Conservation (phyloP, 2,329 filamentous ascomycete genomes). For the Xenoacremonium recifei region DNA sequence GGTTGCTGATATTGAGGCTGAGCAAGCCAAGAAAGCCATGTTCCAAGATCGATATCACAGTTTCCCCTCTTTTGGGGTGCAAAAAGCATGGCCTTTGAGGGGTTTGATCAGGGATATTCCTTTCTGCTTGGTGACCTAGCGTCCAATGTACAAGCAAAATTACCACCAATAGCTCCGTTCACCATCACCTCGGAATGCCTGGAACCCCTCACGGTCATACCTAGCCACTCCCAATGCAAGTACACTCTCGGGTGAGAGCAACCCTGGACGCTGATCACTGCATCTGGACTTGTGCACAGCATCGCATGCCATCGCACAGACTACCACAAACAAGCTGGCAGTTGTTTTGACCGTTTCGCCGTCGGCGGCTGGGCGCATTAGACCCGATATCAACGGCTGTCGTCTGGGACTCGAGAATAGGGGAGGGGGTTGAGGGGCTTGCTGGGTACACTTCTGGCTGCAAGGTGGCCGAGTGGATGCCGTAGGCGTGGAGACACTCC, state of each 20-base stretch:
- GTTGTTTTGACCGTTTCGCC: constrained; percentile 24
- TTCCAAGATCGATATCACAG: constrained; percentile 7
- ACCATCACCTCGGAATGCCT: background rate
- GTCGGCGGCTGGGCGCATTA: constrained; percentile 11
- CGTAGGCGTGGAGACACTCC: constrained; percentile 71
- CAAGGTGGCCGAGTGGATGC: constrained; percentile 68
- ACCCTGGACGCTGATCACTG: constrained; percentile 17
- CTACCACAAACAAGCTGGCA: constrained; percentile 54
- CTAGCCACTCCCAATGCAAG: background rate
- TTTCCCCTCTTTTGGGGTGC: constrained; percentile 3
- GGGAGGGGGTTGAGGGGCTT: constrained; percentile 4
- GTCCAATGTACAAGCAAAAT: constrained; percentile 7
- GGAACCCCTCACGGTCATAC: background rate
- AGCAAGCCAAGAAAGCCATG: constrained; percentile 8
- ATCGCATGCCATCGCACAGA: constrained; percentile 50
- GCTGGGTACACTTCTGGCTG: constrained; percentile 67
- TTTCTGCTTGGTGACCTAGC: constrained; percentile 4
- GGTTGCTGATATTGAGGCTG: background rate
- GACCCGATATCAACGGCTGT: constrained; percentile 10
- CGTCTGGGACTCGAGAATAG: constrained; percentile 11
- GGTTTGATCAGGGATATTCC: constrained; percentile 15
- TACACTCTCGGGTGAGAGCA: constrained; percentile 5
- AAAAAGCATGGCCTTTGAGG: constrained; percentile 5
- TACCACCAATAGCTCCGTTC: constrained; percentile 7
- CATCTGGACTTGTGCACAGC: constrained; percentile 35